Conservation (phyloP, 768 basidiomycete genomes). For the Pulveroboletus frians region DNA sequence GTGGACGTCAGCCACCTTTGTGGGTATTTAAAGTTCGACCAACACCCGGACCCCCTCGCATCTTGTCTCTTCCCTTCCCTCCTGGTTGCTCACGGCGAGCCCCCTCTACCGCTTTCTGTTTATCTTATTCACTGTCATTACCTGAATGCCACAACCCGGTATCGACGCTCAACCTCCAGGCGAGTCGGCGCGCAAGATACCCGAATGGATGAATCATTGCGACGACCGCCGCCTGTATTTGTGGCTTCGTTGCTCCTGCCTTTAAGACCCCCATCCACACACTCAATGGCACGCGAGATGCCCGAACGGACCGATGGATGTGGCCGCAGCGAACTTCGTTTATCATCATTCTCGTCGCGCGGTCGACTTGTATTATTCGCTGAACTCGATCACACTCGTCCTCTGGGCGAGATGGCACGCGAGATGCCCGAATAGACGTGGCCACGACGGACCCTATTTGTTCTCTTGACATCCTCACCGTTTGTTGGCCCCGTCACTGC, state of each 20-base stretch:
- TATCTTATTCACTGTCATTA: neutral
- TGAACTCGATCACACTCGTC: neutral
- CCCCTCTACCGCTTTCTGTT: neutral
- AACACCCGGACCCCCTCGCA: neutral
- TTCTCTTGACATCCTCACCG: no score
- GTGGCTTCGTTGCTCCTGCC: no score
- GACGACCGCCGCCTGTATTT: no score
- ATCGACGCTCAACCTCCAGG: no score
- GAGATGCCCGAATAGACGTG: neutral
- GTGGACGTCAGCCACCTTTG: conserved; percentile 6
- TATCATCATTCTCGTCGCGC: no score
- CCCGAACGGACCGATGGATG: neutral
- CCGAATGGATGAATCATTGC: no score
- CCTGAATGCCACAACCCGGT: neutral
- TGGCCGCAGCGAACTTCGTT: neutral
- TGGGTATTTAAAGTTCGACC: conserved; percentile 8
- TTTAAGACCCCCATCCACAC: no score
- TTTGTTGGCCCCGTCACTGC: neutral
- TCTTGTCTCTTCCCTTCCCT: neutral
- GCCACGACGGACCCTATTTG: no score
- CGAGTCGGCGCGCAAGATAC: conserved; percentile 1
- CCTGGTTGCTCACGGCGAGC: neutral
- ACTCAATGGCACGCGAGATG: conserved; percentile 1
- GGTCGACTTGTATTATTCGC: neutral
- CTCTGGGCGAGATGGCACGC: neutral